Evolutionary conservation across 2,329 filamentous ascomycete species (phyloP), one percentile per base, ranked within the genome.

Genomic region (Paracoccidioides brasiliensis): DNA sequence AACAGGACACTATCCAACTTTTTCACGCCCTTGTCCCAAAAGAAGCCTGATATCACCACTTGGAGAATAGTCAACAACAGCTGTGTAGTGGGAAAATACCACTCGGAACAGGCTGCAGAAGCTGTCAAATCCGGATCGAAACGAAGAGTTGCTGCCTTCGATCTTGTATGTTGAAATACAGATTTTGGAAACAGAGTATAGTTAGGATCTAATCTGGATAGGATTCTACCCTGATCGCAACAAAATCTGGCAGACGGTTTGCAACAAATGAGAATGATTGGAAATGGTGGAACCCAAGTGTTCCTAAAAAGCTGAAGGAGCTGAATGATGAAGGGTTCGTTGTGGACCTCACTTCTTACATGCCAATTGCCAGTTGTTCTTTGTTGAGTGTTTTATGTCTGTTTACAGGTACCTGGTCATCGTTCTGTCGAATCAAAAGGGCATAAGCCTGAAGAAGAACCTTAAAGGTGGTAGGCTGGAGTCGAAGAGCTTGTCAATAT

Each of bases 371-470:
- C 43, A 56, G 56, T 22, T 22, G 22, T 22, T 22, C 22, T 22
- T 22, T 22, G 22, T 22, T 22, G 22, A 22, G 22, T 22, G 44
- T 53, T 42, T 59, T 12, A 12, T 14, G 30, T 51, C 38, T 28
- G 43, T 54, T 42, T n/a, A 54, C 63, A 87, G 86, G 35, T 94
- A 87, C 69, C 80, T 80, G 48, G 72, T 97, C 10, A 80, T 88
- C 15, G 80, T 97, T 50, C 72, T 98, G 52, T 94, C 88, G 59
- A 98, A 98, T 69, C 93, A 98, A 70, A 90, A 79, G 52, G 89
- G 86, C 12, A 77, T 98, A 46, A 85, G 80, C 14, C 74, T 97
- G 2, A 86, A 86, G 59, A 78, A 81, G 15, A 81, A 88, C 54
- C 73, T 83, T n/a, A 93, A 90, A 64, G 74, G 76, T 2, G 80